These are phyloP conservation scores for Cicer judaicum DNA, from an alignment of 306 rosid genomes.

Conservation along the genomic window DNA sequence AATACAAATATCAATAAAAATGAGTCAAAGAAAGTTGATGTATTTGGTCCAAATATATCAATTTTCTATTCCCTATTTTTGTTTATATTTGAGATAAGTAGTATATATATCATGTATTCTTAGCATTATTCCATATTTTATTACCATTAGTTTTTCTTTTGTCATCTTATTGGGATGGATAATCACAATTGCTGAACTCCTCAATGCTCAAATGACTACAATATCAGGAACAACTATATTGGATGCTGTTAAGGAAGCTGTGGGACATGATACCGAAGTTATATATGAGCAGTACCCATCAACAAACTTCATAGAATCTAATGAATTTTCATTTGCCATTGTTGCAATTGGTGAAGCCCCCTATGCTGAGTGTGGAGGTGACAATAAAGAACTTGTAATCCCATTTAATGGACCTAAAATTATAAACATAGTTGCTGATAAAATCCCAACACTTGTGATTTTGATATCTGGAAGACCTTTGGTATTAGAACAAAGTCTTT, in stretches of 20 bases:
- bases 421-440: slow-evolving; percentile 59
- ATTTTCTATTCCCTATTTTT: no score
- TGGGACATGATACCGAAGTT: slow-evolving; percentile 61
- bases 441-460: slow-evolving; percentile 75
- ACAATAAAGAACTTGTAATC: slow-evolving; percentile 61
- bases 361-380: slow-evolving; percentile 75
- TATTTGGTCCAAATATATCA: no score
- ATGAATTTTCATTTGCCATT: slow-evolving; percentile 67
- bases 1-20: no score
- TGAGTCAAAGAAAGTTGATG: no score
- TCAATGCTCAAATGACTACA: neutral
- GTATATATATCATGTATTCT: no score
- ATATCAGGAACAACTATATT: slow-evolving; percentile 74
- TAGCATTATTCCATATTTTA: no score
- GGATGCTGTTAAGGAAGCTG: slow-evolving; percentile 73
- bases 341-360: slow-evolving; percentile 78
- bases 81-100: no score
- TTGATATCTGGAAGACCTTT: slow-evolving; percentile 85
- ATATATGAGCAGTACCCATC: slow-evolving; percentile 61
- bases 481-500: slow-evolving; percentile 59
- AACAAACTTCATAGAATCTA: slow-evolving; percentile 47
- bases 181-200: no score
- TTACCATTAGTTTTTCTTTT: no score
- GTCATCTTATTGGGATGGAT: neutral
- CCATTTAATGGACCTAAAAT: slow-evolving; percentile 62